Base-by-base conservation (phyloP, 441 rosid species). In the Euphorbia celastroides region DNA sequence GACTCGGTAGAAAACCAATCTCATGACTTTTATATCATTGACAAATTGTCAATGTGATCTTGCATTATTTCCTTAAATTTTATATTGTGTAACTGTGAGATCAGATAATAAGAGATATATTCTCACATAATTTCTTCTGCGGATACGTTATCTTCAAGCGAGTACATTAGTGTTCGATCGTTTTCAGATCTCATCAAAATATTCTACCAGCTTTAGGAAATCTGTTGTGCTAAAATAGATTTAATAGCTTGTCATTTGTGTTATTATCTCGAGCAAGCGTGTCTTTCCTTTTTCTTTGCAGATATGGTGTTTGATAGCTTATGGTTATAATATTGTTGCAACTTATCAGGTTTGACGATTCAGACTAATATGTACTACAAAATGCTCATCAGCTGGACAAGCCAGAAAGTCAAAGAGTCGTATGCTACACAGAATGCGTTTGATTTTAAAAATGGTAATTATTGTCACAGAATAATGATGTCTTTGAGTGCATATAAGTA, bases 301-400 rank as follows among this genome's bases (percentile, higher is more conserved):
- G 32, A 34, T 60, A 20, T 38, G 67, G 36, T 19, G 22, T 31
- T 25, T 27, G 20, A 12, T 60, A 23, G 68, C 38, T 44, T 64
- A 31, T 13, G 57, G 70, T 78, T 25, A 67, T 56, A 48, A 57
- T 59, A 67, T 55, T 44, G 55, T 68, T 73, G 42, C 42, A 25
- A 25, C 46, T 69, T 78, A 82, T 70, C 81, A 93, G 98, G 97
- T 77, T 86, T 92, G 79, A 94, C 99, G 25, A 85, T 88, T 78
- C 99, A 92, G 86, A 97, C 99, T 46, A 94, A 94, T 69, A 85
- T 92, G 96, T 94, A 94, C 67, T 94, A 94, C 77, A 89, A 91
- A 78, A 94, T 88, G 93, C 96, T 94, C 63, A 85, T 94, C 63
- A 83, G 88, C 74, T 94, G 99, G 99, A 88, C 99, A 42, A 94